A percentile compares a stretch with the other conserved stretches of the same genome.
phyloP scores from a whole-genome alignment of 306 rosid genomes.

The Inga oerstediana region DNA sequence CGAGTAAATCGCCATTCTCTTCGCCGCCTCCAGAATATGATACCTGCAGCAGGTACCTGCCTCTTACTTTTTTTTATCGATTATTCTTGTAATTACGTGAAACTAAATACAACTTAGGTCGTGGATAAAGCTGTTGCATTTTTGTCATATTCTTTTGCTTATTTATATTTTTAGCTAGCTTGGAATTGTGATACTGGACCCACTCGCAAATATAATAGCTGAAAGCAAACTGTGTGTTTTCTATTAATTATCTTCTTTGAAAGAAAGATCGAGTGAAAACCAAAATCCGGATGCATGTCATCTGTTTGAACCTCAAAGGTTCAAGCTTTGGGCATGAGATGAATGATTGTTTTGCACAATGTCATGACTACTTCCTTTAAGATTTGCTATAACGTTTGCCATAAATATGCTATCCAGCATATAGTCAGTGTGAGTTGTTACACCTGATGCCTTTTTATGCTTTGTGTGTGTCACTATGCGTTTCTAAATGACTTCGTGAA shows the following conservation, averaged over 20 bases:
- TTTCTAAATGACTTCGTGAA: neutral
- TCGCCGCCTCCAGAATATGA: conserved; percentile 28
- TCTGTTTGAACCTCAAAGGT: neutral
- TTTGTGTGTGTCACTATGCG: neutral
- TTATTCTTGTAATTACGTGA: neutral
- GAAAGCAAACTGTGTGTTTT: neutral
- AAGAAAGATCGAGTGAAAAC: neutral
- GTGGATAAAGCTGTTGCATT: neutral
- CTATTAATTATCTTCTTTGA: neutral
- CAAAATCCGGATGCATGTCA: neutral
- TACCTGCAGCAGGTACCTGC: conserved; percentile 35
- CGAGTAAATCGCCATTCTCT: conserved; percentile 12
- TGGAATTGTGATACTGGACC: neutral
- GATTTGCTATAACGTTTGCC: neutral
- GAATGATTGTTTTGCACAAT: neutral
- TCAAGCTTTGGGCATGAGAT: neutral
- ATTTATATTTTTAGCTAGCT: neutral
- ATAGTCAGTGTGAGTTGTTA: neutral
- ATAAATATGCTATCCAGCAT: neutral
- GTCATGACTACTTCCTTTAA: neutral
- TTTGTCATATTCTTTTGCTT: neutral
- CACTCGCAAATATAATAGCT: neutral
- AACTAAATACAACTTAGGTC: neutral
- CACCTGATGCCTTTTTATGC: neutral
- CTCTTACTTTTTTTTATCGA: neutral